Evolutionary conservation across 371 early-diverging fungal genomes (phyloP), one percentile per base, ranked within the genome.

Genomic region (Parasitella parasitica): DNA sequence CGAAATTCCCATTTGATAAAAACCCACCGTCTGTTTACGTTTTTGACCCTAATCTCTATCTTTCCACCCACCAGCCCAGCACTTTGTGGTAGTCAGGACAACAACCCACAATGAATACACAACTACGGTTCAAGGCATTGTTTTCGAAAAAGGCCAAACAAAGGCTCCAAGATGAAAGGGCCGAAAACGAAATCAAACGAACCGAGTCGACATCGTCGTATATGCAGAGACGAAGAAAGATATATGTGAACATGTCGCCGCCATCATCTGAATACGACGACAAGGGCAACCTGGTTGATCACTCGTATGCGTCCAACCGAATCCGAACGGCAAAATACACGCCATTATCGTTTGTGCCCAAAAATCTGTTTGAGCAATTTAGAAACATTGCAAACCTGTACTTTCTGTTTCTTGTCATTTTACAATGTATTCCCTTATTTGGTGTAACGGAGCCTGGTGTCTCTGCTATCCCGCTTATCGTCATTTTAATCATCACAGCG

Each of bases 351-450:
- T 98, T 98, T 77, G 35, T 97, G 9, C 94, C 94, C 16, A 87
- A 89, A 70, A 94, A 96, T 63, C 64, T 97, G 20, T 91, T 87
- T 68, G 94, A 93, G 59, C 97, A 98, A 75, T 92, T 96, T 67
- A 86, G 91, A 48, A 86, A 86, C 64, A 78, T 86, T 22, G 94
- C 94, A 64, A 98, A 97, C 72, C 63, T 96, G n/a, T 98, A 95
- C 78, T 98, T 98, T 67, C 73, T 97, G 52, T 87, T 96, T 59
- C 84, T 91, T 4, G 90, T 92, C 4, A 70, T 80, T 36, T 73
- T 95, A 38, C 94, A 93, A 69, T 83, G 85, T 68, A 81, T 88
- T 54, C 91, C 82, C 38, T 59, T 85, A 32, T 92, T 78, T 77
- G 91, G 92, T 22, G 92, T 94, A 3, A 86, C 89, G 3, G 90